These are phyloP conservation scores for Ogataea pilisensis DNA, from an alignment of 805 yeast genomes.

Conservation along the genomic window DNA sequence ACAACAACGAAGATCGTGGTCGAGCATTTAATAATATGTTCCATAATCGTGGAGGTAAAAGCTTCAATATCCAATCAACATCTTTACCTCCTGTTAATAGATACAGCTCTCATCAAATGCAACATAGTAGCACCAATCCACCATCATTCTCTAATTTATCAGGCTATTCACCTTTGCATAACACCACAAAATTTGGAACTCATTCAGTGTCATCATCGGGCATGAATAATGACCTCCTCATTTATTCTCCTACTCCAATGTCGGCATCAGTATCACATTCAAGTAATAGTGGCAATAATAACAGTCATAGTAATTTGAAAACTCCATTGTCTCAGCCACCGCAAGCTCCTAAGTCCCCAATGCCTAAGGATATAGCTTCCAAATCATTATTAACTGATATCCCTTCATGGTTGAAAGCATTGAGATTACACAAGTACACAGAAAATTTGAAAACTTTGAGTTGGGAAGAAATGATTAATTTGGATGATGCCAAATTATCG, in stretches of 20 bases:
- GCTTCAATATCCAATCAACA: slow-evolving; percentile 15
- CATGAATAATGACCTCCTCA: neutral
- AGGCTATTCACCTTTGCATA: neutral
- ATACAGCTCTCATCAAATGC: slow-evolving; percentile 1
- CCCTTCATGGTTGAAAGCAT: slow-evolving; percentile 87
- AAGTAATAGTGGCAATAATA: slow-evolving; percentile 4
- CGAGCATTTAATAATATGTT: slow-evolving; percentile 14
- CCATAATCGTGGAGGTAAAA: slow-evolving; percentile 14
- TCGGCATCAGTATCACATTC: slow-evolving; percentile 5
- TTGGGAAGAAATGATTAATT: slow-evolving; percentile 76
- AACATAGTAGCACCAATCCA: neutral
- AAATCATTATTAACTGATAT: slow-evolving; percentile 63
- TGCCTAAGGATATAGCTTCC: slow-evolving; percentile 48
- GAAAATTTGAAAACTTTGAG: slow-evolving; percentile 67
- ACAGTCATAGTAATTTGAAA: slow-evolving; percentile 6
- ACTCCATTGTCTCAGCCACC: slow-evolving; percentile 6
- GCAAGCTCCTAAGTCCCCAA: slow-evolving; percentile 35
- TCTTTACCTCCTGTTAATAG: slow-evolving; percentile 24
- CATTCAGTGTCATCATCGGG: slow-evolving; percentile 1
- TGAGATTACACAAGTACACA: slow-evolving; percentile 92
- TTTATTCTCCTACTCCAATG: slow-evolving; percentile 16
- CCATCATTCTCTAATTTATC: neutral
- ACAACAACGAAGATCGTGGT: slow-evolving; percentile 17
- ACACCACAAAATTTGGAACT: neutral
- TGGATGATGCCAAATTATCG: slow-evolving; percentile 66